phyloP scores from a whole-genome alignment of 176 grass and related monocot species.

The Elaeis guineensis region DNA sequence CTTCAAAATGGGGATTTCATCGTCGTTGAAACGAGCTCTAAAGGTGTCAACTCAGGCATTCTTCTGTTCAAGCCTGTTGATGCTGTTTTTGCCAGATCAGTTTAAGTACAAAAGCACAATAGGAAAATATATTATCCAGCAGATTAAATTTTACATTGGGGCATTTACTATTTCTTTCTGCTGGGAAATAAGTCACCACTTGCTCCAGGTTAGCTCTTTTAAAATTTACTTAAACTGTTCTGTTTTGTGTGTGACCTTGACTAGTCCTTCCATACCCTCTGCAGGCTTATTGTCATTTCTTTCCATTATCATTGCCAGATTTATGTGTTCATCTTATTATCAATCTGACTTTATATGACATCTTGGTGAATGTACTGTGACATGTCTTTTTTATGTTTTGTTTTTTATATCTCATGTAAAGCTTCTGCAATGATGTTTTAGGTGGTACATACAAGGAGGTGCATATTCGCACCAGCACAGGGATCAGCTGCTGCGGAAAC shows the following conservation, averaged over 20 bases:
- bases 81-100: conserved; percentile 41
- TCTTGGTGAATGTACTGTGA: neutral
- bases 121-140: conserved; percentile 40
- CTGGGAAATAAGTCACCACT: conserved; percentile 89
- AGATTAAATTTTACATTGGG: conserved; percentile 50
- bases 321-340: too few species aligned
- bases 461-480: conserved; percentile 68
- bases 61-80: conserved; percentile 34
- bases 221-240: too few species aligned
- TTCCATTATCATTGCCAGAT: too few species aligned
- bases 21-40: conserved; percentile 56
- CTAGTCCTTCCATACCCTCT: too few species aligned
- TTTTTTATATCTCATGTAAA: neutral
- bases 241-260: too few species aligned
- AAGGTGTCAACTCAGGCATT: conserved; percentile 61
- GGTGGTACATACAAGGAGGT: conserved; percentile 88
- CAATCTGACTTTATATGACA: too few species aligned
- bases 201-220: conserved; percentile 58
- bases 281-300: too few species aligned
- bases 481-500: conserved; percentile 75
- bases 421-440: conserved; percentile 20
- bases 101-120: conserved; percentile 43
- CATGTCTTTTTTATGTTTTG: neutral
- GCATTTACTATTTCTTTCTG: conserved; percentile 44
- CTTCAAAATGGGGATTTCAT: conserved; percentile 72